These are phyloP conservation scores for Hyparrhenia diplandra DNA, from an alignment of 176 grass and related monocot species.

Conservation along the genomic window DNA sequence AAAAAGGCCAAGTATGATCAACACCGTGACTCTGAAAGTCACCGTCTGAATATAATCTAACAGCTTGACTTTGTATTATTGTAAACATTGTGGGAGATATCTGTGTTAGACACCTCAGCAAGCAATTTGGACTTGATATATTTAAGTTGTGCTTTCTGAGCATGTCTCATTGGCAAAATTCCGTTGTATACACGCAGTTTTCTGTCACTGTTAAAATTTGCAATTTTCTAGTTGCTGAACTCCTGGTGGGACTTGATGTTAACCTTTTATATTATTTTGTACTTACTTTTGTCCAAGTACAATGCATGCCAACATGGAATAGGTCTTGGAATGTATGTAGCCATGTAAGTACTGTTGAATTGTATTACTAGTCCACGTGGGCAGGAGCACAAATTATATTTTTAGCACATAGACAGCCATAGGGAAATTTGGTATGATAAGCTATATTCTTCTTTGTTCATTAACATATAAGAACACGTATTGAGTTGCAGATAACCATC, in stretches of 20 bases:
- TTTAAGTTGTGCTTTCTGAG: background rate
- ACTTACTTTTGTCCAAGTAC: background rate
- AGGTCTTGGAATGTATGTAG: too few relatives aligned
- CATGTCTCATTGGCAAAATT: background rate
- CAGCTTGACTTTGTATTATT: background rate
- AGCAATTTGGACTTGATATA: background rate
- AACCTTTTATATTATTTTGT: background rate
- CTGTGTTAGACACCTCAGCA: background rate
- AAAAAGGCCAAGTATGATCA: too few relatives aligned
- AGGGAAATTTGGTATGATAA: background rate
- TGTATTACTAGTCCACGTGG: background rate
- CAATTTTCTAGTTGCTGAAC: background rate
- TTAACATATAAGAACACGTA: too few relatives aligned
- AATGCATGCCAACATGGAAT: too few relatives aligned
- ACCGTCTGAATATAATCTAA: too few relatives aligned
- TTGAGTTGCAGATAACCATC: too few relatives aligned
- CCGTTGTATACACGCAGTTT: background rate
- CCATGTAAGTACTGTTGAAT: background rate
- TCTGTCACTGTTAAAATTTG: background rate
- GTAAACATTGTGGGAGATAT: background rate
- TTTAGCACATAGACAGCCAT: background rate
- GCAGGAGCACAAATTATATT: background rate
- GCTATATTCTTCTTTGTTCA: too few relatives aligned
- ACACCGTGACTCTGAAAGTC: too few relatives aligned
- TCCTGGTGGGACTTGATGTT: background rate